Conservation (phyloP, 768 basidiomycete species). For the Clathrus columnatus region DNA sequence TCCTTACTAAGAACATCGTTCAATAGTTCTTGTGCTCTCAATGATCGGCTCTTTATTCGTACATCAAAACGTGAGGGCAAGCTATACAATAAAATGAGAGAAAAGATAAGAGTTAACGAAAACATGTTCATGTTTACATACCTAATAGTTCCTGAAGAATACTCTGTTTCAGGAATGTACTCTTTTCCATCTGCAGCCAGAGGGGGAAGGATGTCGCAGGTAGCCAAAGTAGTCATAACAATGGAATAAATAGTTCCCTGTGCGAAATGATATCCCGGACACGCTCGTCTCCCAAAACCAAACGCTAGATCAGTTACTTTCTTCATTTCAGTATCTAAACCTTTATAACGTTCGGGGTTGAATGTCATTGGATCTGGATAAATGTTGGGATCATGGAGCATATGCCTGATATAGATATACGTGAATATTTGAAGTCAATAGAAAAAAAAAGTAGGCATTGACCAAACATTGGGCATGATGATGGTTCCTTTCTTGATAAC, state of each 20-base stretch:
- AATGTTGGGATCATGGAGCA: constrained; percentile 27
- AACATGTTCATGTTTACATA: neutral
- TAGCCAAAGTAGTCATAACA: constrained; percentile 15
- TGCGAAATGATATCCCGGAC: constrained; percentile 18
- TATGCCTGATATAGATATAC: too few species aligned
- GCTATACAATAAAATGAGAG: too few species aligned
- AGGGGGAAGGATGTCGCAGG: constrained; percentile 10
- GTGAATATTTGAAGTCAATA: too few species aligned
- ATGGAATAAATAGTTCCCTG: constrained; percentile 14
- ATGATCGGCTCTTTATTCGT: too few species aligned
- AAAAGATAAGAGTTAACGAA: too few species aligned
- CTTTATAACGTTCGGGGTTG: constrained; percentile 31
- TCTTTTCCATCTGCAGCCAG: constrained; percentile 15
- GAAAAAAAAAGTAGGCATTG: neutral
- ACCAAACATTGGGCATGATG: constrained; percentile 17
- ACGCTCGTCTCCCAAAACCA: constrained; percentile 19
- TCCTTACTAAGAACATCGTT: too few species aligned
- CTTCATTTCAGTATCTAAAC: constrained; percentile 11
- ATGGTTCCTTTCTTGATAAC: constrained; percentile 3
- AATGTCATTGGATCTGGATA: constrained; percentile 28
- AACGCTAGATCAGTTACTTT: too few species aligned
- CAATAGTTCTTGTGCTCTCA: too few species aligned
- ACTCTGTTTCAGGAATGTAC: neutral
- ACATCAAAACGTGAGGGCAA: too few species aligned
- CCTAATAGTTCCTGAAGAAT: constrained; percentile 1